Evolutionary conservation across 2,329 filamentous ascomycete genomes (phyloP), one percentile per base, ranked within the genome.

Genomic region (Sclerotiophoma versabilis): DNA sequence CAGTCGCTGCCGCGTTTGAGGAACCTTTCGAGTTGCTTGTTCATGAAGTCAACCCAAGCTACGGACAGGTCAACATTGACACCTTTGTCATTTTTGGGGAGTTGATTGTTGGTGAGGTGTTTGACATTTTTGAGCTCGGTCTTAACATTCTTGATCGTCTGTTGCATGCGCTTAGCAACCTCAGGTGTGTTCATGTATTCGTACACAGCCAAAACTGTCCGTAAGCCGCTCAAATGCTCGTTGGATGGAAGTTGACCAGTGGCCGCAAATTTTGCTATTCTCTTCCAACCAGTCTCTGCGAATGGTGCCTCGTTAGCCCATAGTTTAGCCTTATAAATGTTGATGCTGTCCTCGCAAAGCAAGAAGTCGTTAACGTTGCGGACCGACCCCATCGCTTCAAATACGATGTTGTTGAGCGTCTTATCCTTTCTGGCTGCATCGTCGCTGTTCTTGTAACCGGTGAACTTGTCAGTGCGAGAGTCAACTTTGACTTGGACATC

Each of bases 381-480:
- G 14, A 5, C 29, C 11, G 48, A 51, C 20, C 48, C 48, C 22
- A 51, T 29, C 22, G 38, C 48, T 45, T 51, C 48, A 19, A 51
- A 51, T 4, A 51, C 22, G 10, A 51, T 34, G 22, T 51, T 26
- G 30, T 45, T 51, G 12, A 51, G 38, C 23, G 44, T 39, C 36
- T 46, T 46, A 15, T 46, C 29, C 29, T 33, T 32, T 17, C 29
- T 34, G 26, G 11, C 20, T 29, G 42, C 29, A 15, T 32, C 15
- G n/a, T 46, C 20, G 42, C 42, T 46, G 19, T 46, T 29, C 42
- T 22, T 46, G 29, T 34, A 46, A 23, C 20, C 26, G 39, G 30
- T 48, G 45, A 48, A 48, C 30, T 36, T 43, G 39, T 43, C 39
- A 30, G 26, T 30, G 26, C 26, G 25, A 30, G 25, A 30, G n/a